A percentile compares a stretch with the other conserved stretches of the same genome.
Evolutionary conservation across 495 filamentous ascomycete species (phyloP).

Genomic region (Parmelia sp.): DNA sequence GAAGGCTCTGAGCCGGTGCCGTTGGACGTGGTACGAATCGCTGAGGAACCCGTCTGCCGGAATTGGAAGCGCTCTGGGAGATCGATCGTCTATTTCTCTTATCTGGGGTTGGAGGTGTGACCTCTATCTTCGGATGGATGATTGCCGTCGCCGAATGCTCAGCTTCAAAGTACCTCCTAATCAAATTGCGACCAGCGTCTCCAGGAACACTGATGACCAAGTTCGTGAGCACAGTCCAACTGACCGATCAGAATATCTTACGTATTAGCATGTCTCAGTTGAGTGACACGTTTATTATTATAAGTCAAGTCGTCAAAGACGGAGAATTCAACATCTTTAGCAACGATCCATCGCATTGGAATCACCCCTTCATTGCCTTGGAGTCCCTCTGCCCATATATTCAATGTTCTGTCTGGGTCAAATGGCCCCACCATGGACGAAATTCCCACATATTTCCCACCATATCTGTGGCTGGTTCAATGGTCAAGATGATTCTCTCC

Average conservation of each 20-base stretch:
- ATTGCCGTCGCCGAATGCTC: slow-evolving; percentile 19
- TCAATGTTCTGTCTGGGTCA: slow-evolving; percentile 10
- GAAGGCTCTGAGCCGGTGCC: not conserved
- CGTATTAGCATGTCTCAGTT: slow-evolving; percentile 23
- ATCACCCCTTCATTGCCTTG: slow-evolving; percentile 19
- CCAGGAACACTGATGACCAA: slow-evolving; percentile 12
- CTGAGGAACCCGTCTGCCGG: not conserved
- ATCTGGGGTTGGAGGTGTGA: not conserved
- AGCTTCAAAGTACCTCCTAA: slow-evolving; percentile 20
- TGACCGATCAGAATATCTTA: not conserved
- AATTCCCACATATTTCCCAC: slow-evolving; percentile 20
- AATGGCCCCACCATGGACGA: slow-evolving; percentile 22
- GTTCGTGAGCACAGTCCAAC: not conserved
- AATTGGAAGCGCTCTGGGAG: not conserved
- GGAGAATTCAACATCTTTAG: slow-evolving; percentile 23
- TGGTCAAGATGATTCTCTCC: not conserved
- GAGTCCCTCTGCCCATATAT: slow-evolving; percentile 10
- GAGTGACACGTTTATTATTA: slow-evolving; percentile 15
- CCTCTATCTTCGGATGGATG: slow-evolving; percentile 16
- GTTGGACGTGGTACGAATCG: not conserved
- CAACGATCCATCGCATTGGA: slow-evolving; percentile 22
- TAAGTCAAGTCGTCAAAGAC: slow-evolving; percentile 20
- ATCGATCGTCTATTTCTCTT: not conserved
- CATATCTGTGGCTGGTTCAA: slow-evolving; percentile 10
- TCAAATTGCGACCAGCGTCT: slow-evolving; percentile 12